These are phyloP conservation scores for Seminavis robusta DNA, from an alignment of 108 stramenopile species.

Conservation along the genomic window DNA sequence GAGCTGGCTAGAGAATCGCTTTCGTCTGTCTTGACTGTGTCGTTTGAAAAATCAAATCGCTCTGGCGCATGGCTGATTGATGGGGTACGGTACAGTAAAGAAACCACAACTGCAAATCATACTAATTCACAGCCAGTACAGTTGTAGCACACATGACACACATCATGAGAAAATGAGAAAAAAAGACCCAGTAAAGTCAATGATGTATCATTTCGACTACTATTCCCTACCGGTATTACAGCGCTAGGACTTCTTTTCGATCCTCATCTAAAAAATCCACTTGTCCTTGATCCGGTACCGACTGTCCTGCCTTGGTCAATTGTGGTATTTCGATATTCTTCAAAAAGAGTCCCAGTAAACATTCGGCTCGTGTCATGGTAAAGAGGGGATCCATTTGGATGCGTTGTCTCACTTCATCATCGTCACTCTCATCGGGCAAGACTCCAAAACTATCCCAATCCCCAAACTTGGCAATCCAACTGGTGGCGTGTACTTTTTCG, in stretches of 20 bases:
- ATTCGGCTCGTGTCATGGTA: slow-evolving; percentile 76
- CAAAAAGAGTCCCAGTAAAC: slow-evolving; percentile 72
- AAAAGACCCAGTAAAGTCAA: too few species aligned
- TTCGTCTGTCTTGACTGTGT: too few species aligned
- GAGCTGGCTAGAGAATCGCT: too few species aligned
- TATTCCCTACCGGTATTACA: too few species aligned
- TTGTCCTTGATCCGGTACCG: slow-evolving; percentile 55
- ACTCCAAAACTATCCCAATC: slow-evolving; percentile 71
- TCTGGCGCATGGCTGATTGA: not conserved
- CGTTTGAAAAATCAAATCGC: slow-evolving; percentile 3
- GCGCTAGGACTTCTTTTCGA: slow-evolving; percentile 66
- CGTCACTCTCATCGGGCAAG: slow-evolving; percentile 23
- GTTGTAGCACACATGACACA: too few species aligned
- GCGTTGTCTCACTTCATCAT: slow-evolving; percentile 23
- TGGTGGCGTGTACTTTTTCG: slow-evolving; percentile 13
- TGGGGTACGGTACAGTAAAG: too few species aligned
- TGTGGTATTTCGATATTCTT: slow-evolving; percentile 60
- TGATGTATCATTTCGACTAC: too few species aligned
- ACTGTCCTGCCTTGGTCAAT: slow-evolving; percentile 41
- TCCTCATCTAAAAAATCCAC: slow-evolving; percentile 82
- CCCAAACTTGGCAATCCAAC: slow-evolving; percentile 59
- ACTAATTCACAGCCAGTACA: too few species aligned
- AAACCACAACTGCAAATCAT: too few species aligned
- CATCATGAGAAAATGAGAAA: too few species aligned
- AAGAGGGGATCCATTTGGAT: slow-evolving; percentile 70